Percentiles rank a stretch among this genome's conserved stretches.
Conservation (phyloP, 2,329 filamentous ascomycete genomes). For the Diatrype stigma region DNA sequence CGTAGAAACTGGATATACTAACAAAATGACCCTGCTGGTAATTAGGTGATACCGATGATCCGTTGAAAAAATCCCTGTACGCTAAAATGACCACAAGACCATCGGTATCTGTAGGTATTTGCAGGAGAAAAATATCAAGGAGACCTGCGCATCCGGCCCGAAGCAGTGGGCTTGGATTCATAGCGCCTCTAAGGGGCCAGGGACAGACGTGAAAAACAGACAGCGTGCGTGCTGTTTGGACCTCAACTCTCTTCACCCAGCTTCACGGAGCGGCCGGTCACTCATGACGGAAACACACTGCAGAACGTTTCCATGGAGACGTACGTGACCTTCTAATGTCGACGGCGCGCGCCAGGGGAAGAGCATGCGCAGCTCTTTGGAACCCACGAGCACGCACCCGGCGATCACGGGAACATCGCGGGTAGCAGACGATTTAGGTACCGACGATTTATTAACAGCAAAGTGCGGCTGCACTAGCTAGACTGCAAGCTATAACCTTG, state of each 20-base stretch:
- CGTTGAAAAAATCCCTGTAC: neutral
- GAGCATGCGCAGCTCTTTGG: no score
- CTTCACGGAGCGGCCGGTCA: no score
- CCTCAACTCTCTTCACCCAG: neutral
- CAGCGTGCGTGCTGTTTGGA: neutral
- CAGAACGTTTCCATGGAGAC: no score
- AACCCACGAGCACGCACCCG: no score
- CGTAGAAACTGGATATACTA: neutral
- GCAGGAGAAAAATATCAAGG: neutral
- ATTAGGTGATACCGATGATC: neutral
- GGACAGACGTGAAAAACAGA: neutral
- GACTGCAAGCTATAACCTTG: no score
- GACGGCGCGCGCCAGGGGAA: neutral
- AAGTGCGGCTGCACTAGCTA: neutral
- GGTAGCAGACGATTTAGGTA: neutral
- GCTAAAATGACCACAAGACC: neutral
- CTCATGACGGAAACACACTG: no score
- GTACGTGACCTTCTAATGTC: no score
- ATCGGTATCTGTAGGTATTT: neutral
- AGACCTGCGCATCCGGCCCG: neutral
- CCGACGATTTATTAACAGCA: no score
- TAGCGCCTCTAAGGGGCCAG: neutral
- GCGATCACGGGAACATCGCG: neutral
- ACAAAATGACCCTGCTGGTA: neutral
- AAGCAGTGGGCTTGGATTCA: neutral